A percentile compares a stretch with the other conserved stretches of the same genome.
phyloP scores from a whole-genome alignment of 164 flowering plant genomes.

The Annona cherimola region DNA sequence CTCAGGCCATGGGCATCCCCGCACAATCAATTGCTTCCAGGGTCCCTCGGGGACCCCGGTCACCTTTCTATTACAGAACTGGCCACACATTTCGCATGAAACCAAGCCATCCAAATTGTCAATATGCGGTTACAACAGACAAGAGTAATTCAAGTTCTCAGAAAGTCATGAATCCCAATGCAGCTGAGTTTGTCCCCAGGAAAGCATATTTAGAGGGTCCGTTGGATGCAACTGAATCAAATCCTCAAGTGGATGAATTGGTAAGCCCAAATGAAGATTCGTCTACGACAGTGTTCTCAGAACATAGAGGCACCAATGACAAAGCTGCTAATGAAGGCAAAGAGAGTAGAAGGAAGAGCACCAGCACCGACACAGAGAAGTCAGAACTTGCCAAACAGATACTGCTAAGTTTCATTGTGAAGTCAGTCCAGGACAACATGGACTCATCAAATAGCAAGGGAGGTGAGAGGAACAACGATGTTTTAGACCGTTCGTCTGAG shows the following conservation, averaged over 20 bases:
- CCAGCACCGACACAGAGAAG: conserved; percentile 38
- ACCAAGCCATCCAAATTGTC: conserved; percentile 38
- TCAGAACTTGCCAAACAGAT: conserved; percentile 84
- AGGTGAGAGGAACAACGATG: conserved; percentile 23
- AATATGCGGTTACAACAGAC: conserved; percentile 25
- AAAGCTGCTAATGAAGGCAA: conserved; percentile 13
- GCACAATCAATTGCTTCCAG: conserved; percentile 46
- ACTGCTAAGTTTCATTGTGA: conserved; percentile 64
- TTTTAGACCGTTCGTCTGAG: conserved; percentile 32
- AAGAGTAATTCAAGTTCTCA: conserved; percentile 29
- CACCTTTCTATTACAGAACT: conserved; percentile 51
- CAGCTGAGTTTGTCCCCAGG: conserved; percentile 72
- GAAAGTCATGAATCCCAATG: conserved; percentile 75
- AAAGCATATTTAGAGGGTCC: conserved; percentile 25
- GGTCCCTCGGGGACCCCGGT: conserved; percentile 75
- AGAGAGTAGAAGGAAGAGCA: conserved; percentile 28
- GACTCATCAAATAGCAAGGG: conserved; percentile 27
- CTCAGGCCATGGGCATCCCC: conserved; percentile 36
- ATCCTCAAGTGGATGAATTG: conserved; percentile 11
- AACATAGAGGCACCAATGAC: conserved; percentile 23
- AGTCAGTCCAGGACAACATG: conserved; percentile 52
- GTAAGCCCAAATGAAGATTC: conserved; percentile 10
- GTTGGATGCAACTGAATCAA: conserved; percentile 18
- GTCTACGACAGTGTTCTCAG: conserved; percentile 1
- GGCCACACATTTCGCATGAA: conserved; percentile 43